Evolutionary conservation across 768 basidiomycete species (phyloP).

Genomic region (Leucogyrophana mollusca): DNA sequence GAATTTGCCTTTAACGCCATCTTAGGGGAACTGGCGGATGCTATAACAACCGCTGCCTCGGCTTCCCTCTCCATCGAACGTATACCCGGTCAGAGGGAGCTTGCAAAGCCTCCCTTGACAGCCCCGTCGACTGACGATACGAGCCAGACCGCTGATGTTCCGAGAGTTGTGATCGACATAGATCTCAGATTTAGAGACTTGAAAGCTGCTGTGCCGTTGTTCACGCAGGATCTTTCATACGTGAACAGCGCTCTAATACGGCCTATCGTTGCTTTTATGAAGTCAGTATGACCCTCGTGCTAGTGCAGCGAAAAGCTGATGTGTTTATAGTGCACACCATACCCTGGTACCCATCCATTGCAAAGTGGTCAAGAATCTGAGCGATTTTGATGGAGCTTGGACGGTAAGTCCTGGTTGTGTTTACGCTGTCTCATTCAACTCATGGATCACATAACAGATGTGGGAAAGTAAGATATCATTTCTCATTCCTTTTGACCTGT

Average conservation of each 20-base stretch:
- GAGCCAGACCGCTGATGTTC: constrained; percentile 27
- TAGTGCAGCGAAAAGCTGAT: constrained; percentile 2
- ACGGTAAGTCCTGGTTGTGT: constrained; percentile 54
- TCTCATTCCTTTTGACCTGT: not conserved
- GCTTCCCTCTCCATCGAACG: constrained; percentile 48
- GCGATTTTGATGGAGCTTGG: constrained; percentile 95
- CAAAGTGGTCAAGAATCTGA: constrained; percentile 76
- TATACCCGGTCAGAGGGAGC: constrained; percentile 84
- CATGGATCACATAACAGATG: constrained; percentile 49
- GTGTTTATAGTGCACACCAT: constrained; percentile 70
- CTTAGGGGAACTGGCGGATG: constrained; percentile 88
- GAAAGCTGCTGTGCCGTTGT: constrained; percentile 93
- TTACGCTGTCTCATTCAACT: constrained; percentile 4
- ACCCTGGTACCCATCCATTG: constrained; percentile 95
- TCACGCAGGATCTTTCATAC: constrained; percentile 84
- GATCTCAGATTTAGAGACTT: constrained; percentile 93
- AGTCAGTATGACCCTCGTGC: constrained; percentile 49
- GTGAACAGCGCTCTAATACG: constrained; percentile 90
- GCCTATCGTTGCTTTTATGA: constrained; percentile 98
- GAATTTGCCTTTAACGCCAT: constrained; percentile 74
- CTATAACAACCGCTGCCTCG: constrained; percentile 65
- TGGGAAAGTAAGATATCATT: constrained; percentile 75
- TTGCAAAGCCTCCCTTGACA: constrained; percentile 82
- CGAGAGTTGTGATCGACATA: constrained; percentile 79
- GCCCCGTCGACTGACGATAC: constrained; percentile 54